Evolutionary conservation across 768 basidiomycete species (phyloP), one percentile per base, ranked within the genome.

Genomic region (Trametes sanguinea): DNA sequence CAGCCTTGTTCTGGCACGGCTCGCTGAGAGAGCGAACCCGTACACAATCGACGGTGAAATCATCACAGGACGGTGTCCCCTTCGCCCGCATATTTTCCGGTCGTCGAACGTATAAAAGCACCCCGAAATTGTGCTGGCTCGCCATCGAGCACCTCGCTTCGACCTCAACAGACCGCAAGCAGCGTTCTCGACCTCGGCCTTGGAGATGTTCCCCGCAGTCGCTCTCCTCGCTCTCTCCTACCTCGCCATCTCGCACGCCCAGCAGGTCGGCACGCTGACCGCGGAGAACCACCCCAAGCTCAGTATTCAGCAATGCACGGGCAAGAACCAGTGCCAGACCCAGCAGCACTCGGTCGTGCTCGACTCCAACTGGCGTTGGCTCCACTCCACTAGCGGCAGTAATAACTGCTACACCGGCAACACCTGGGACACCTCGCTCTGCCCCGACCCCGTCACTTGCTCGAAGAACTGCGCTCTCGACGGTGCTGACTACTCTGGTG

Each of bases 241-340:
- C 57, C 29, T 71, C 61, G 68, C 82, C 54, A 74, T 77, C 56
- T 81, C 71, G n/a, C 73, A 68, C 62, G 83, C 73, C 65, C 83
- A 85, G 67, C 81, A 83, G 61, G 76, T 78, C 57, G 83, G 82
- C 64, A 81, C 79, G 14, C 64, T 73, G 47, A 74, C 71, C 43
- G 72, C 82, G 1, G 83, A 85, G 68, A 76, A 51, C 58, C 81
- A 83, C 72, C 83, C 83, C n/a, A 40, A 72, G 14, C 71, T 85
- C 45, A 67, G 77, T 44, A 78, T 74, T 71, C 75, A 80, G 68
- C 75, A 78, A 60, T 85, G 83, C 71, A 80, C 83, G 30, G 71
- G 73, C 47, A 52, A 67, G 32, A 79, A 77, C 50, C 71, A 72
- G 39, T 82, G 82, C 71, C 74, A 62, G 43, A 63, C 54, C 22